Evolutionary conservation across 768 basidiomycete genomes (phyloP), one percentile per base, ranked within the genome.

Genomic region (Serendipita sp.): DNA sequence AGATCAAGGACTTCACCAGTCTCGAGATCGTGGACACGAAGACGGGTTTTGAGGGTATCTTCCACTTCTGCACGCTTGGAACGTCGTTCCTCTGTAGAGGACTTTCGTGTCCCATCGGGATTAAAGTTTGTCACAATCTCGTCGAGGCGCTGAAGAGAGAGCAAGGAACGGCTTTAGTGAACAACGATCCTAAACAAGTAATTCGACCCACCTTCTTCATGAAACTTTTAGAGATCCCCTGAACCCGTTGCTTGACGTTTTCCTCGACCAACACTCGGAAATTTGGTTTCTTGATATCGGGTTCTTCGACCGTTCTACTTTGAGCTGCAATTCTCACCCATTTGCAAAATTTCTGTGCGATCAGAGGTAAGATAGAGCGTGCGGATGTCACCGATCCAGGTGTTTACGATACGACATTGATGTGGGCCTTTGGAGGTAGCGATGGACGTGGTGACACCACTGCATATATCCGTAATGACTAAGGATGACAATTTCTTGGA

Each of bases 251-350:
- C 41, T 66, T 66, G 37, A 56, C 66, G 45, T 66, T 64, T 63
- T 66, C 66, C 53, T 66, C 66, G 30, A 66, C 47, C 7, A 66
- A 38, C 24, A 63, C 66, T 15, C 66, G 66, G 64, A 65, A 66
- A 34, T 63, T 63, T 47, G 45, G 45, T 28, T 66, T 63, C 30
- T 28, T 34, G 66, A 46, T 63, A 10, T 41, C 63, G 16, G 66
- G 66, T 34, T 34, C 44, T 32, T 45, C 47, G 46, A 66, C 63
- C 32, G 28, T 44, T 10, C 34, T 34, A 10, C 47, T 32, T 32
- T 4, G 37, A 32, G 63, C 63, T 16, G 5, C 48, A 8, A 18
- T 51, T 18, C 8, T n/a, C 16, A 18, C 66, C 18, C 10, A 66
- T 45, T 32, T 38, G 18, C 11, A 64, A 64, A 47, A 66, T 64